Evolutionary conservation across 1,139 yeast species (phyloP).

Genomic region (Pneumocystis wakefieldiae): DNA sequence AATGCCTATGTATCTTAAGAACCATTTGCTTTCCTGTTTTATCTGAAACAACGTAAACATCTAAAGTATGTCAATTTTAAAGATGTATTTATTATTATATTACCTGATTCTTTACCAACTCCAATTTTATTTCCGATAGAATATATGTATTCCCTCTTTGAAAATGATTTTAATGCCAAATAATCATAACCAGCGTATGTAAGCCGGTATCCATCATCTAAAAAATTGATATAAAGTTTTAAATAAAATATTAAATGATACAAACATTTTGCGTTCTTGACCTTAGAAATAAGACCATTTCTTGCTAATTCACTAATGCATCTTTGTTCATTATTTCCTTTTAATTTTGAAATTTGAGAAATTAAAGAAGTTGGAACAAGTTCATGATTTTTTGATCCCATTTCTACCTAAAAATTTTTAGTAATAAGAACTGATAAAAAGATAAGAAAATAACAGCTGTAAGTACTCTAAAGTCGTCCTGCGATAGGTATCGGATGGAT

Average conservation of each 20-base stretch:
- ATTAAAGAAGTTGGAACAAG: slow-evolving; percentile 82
- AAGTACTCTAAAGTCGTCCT: slow-evolving; percentile 79
- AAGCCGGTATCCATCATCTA: slow-evolving; percentile 81
- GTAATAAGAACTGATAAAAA: background rate
- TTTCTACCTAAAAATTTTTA: slow-evolving; percentile 35
- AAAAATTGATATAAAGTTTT: slow-evolving; percentile 17
- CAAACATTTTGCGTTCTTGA: slow-evolving; percentile 49
- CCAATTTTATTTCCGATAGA: slow-evolving; percentile 84
- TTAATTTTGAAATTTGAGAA: slow-evolving; percentile 61
- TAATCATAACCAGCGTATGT: slow-evolving; percentile 86
- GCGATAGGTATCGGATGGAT: slow-evolving; percentile 81
- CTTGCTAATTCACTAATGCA: slow-evolving; percentile 79
- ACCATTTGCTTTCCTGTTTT: slow-evolving; percentile 50
- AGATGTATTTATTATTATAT: background rate
- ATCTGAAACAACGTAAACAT: slow-evolving; percentile 76
- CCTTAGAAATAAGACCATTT: slow-evolving; percentile 55
- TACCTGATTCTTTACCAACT: slow-evolving; percentile 85
- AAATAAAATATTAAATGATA: slow-evolving; percentile 2
- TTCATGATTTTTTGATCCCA: slow-evolving; percentile 86
- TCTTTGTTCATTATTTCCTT: slow-evolving; percentile 61
- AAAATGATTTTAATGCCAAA: slow-evolving; percentile 69
- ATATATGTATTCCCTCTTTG: slow-evolving; percentile 52
- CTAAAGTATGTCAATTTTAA: background rate
- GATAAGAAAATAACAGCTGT: slow-evolving; percentile 40
- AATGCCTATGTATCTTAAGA: slow-evolving; percentile 61